These are phyloP conservation scores for Anisodus tanguticus DNA, from an alignment of 257 asterid species.

Conservation along the genomic window DNA sequence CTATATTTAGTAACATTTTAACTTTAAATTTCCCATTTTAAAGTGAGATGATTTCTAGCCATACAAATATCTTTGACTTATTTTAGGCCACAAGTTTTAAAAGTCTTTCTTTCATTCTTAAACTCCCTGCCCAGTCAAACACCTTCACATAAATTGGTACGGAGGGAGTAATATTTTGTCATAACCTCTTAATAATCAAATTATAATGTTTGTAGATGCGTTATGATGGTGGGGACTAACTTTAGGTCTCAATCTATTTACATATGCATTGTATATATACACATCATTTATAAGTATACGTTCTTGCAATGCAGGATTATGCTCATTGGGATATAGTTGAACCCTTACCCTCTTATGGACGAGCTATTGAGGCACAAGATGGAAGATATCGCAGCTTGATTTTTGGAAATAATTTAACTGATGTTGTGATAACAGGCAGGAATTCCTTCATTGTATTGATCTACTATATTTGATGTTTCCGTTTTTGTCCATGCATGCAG, in stretches of 20 bases:
- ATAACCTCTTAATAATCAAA: neutral
- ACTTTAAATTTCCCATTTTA: neutral
- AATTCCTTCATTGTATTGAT: constrained; percentile 2
- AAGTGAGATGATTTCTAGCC: neutral
- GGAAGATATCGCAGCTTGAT: constrained; percentile 76
- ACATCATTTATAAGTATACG: neutral
- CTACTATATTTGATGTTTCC: constrained; percentile 8
- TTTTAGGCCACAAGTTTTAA: neutral
- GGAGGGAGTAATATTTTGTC: neutral
- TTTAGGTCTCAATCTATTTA: constrained; percentile 9
- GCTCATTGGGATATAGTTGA: constrained; percentile 71
- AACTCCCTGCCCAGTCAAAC: neutral
- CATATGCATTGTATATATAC: constrained; percentile 11
- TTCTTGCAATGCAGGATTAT: constrained; percentile 50
- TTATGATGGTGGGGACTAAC: constrained; percentile 4
- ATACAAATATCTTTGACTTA: neutral
- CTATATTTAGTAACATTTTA: neutral
- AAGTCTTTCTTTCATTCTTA: neutral
- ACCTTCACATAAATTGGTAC: neutral
- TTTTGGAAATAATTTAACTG: constrained; percentile 58
- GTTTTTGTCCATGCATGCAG: neutral
- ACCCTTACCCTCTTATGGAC: constrained; percentile 78
- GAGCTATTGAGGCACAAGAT: constrained; percentile 64
- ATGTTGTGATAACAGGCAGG: constrained; percentile 75
- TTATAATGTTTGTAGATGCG: neutral